phyloP scores from a whole-genome alignment of 805 yeast genomes.

The Wickerhamiella sergipiensis region DNA sequence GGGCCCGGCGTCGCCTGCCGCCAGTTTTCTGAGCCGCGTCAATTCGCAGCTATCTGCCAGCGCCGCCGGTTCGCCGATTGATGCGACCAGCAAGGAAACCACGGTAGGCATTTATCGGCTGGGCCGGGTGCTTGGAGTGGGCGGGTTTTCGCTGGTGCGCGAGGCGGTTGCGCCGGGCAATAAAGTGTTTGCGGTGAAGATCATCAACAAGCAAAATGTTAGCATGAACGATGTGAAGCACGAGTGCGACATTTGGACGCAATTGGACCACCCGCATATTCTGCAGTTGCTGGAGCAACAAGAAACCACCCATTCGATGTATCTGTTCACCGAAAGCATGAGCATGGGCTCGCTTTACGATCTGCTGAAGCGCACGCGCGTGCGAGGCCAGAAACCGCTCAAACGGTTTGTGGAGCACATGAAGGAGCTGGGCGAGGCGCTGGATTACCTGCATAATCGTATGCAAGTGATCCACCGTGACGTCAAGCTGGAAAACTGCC shows the following conservation, averaged over 20 bases:
- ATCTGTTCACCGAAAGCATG: slow-evolving; percentile 56
- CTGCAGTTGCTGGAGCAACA: slow-evolving; percentile 48
- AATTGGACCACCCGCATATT: slow-evolving; percentile 49
- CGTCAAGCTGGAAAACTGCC: slow-evolving; percentile 66
- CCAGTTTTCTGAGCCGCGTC: slow-evolving; percentile 3
- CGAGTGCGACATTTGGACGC: slow-evolving; percentile 68
- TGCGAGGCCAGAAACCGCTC: not conserved
- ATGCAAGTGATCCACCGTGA: slow-evolving; percentile 68
- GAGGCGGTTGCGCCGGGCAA: slow-evolving; percentile 1
- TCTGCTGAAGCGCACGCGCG: slow-evolving; percentile 29
- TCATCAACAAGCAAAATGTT: slow-evolving; percentile 30
- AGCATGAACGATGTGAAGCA: slow-evolving; percentile 43
- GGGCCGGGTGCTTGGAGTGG: slow-evolving; percentile 7
- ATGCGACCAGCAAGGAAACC: not conserved
- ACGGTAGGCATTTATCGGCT: slow-evolving; percentile 3
- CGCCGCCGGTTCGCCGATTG: not conserved
- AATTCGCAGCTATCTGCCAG: slow-evolving; percentile 5
- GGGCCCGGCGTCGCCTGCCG: slow-evolving; percentile 3
- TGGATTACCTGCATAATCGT: slow-evolving; percentile 49
- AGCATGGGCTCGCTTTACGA: slow-evolving; percentile 59
- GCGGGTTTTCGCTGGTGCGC: slow-evolving; percentile 9
- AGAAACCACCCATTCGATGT: slow-evolving; percentile 47
- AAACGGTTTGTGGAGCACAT: slow-evolving; percentile 23
- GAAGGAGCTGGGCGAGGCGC: slow-evolving; percentile 43
- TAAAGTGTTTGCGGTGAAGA: slow-evolving; percentile 41